Evolutionary conservation across 1,284 basidiomycete species (phyloP), one percentile per base, ranked within the genome.

Genomic region (Ganoderma meredithae): DNA sequence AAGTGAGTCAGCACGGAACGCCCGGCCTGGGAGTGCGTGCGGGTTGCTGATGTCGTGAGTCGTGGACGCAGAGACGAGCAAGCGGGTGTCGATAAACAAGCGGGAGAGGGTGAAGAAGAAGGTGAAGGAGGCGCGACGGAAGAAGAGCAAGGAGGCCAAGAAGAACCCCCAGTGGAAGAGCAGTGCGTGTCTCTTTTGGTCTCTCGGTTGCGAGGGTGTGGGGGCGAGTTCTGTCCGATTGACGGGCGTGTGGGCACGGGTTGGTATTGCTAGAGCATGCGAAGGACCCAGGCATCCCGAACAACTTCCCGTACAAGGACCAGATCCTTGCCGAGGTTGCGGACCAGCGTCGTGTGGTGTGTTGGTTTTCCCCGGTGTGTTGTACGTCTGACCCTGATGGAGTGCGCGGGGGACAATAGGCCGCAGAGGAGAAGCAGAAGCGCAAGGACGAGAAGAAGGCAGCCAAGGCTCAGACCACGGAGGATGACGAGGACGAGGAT

Each of bases 231-330:
- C 66, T 59, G 44, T 43, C 12, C 3, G 27, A 63, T 47, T 7
- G 27, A 31, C 39, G 52, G 19, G 27, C 33, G 17, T 47, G 43
- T 17, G 58, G 36, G 15, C 31, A 44, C 12, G 27, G 6, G 33
- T 33, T 36, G 7, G 36, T 36, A 6, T 36, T 9, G 15, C 12
- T 62, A 86, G 87, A 94, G 85, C 90, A 86, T 79, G 89, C 85
- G 81, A 95, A 91, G 79, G 97, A 99, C 79, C 95, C 94, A 33
- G 98, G 98, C 60, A 97, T 99, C 70, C 97, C 97, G n/a, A 98
- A 94, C 82, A 92, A 90, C 71, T 98, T 97, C 83, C 97, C 97
- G 3, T 98, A 93, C 88, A 99, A 99, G 84, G 97, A 98, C 78
- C 92, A 97, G 81, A 92, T 99, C 68, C 85, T 99, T 53, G 95